phyloP scores from a whole-genome alignment of 768 basidiomycete genomes.

The Coprinellus aureogranulatus region DNA sequence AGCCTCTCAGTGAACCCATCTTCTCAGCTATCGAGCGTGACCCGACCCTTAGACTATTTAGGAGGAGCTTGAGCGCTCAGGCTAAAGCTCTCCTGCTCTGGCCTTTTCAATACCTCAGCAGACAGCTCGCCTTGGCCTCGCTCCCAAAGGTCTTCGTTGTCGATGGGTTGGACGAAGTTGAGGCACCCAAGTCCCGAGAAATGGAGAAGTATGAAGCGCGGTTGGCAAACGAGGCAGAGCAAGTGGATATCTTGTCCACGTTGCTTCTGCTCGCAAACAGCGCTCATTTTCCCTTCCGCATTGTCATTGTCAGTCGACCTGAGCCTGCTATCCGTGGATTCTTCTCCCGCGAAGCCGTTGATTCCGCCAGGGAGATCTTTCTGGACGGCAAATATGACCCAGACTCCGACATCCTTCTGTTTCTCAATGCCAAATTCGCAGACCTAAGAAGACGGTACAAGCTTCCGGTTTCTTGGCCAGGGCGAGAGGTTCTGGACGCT shows the following conservation, averaged over 20 bases:
- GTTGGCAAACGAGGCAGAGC: conserved; percentile 1
- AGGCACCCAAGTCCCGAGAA: neutral
- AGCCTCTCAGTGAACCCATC: no score
- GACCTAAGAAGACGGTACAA: neutral
- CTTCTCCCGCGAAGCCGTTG: neutral
- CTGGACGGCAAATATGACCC: conserved; percentile 4
- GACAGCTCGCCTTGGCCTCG: neutral
- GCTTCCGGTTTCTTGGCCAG: conserved; percentile 1
- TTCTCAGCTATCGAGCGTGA: no score
- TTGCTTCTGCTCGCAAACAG: neutral
- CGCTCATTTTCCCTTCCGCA: neutral
- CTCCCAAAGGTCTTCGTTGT: conserved; percentile 16
- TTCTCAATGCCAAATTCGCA: neutral
- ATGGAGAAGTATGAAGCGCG: neutral
- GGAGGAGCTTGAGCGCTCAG: conserved; percentile 13
- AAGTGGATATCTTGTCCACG: neutral
- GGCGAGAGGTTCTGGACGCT: neutral
- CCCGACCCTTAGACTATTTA: conserved; percentile 9
- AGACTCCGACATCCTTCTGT: neutral
- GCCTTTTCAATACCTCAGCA: conserved; percentile 5
- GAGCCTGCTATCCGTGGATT: neutral
- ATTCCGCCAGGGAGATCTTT: neutral
- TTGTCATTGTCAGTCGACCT: conserved; percentile 8
- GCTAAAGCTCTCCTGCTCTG: conserved; percentile 14
- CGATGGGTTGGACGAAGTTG: conserved; percentile 29